A percentile compares a stretch with the other conserved stretches of the same genome.
Conservation (phyloP, 202 grass and related monocot genomes). For the Dendrocalamus latiflorus region DNA sequence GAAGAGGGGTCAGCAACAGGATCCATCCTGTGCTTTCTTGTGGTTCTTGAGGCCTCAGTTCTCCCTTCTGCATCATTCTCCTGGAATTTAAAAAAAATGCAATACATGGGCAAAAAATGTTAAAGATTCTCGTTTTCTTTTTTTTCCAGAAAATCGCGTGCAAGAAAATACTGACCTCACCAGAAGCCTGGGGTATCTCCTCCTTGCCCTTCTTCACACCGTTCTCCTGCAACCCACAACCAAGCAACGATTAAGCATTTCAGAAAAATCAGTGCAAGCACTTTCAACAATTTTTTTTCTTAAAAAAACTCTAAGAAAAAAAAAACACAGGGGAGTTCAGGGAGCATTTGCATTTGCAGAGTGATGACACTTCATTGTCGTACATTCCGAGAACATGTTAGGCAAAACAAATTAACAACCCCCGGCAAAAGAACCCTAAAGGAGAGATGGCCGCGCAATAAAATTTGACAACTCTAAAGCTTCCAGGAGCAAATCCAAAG, state of each 20-base stretch:
- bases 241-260: neutral
- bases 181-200: neutral
- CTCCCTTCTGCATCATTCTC: neutral
- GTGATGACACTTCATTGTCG: too few relatives aligned
- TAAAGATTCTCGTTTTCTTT: neutral
- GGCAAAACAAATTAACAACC: neutral
- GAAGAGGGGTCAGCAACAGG: conserved; percentile 21
- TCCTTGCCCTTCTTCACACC: neutral
- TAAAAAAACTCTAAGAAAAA: neutral
- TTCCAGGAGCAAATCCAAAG: neutral
- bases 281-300: neutral
- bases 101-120: neutral
- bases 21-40: neutral
- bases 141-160: neutral
- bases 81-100: neutral
- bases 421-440: neutral
- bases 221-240: conserved; percentile 6
- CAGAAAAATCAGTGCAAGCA: neutral
- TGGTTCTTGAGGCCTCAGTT: neutral
- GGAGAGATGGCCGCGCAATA: too few relatives aligned
- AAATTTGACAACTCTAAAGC: too few relatives aligned
- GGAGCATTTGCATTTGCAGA: too few relatives aligned
- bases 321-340: neutral
- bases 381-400: too few relatives aligned
- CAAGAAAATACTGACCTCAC: neutral